Base-by-base conservation (phyloP, 2,329 filamentous ascomycete genomes). In the Botryotinia narcissicola region DNA sequence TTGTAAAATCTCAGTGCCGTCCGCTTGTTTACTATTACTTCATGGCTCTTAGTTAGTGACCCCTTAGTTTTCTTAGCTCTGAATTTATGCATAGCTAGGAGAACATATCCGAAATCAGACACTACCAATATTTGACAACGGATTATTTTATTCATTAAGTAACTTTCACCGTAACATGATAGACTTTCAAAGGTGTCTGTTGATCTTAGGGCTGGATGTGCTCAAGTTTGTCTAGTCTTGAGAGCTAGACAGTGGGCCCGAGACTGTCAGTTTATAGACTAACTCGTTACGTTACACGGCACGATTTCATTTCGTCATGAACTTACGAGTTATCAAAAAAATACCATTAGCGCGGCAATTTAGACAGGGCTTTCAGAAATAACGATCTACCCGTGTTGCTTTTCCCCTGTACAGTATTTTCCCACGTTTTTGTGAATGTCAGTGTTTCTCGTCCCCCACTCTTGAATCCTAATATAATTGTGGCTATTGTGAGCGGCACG, bases 51-150 rank as follows among this genome's bases (percentile, higher is more conserved):
- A 29, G 3, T 54, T 29, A 54, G 51, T 57, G n/a, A 40, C 16
- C 16, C n/a, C 9, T 68, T 54, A 40, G 16, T 32, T 40, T 54
- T 42, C 35, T 32, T 40, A 54, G 35, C 22, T 54, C 32, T 54
- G 32, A 40, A 35, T 25, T 16, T 54, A 54, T 57, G 16, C 25
- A 51, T 29, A 54, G 14, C 46, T 29, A 35, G 46, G 25, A 54
- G 46, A 20, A 51, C 20, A 68, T 3, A 68, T 29, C 64, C 46
- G 64, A 67, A 32, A 51, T 35, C 7, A 67, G 32, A 54, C 32
- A 54, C 44, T 67, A 67, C 22, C 25, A 51, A 8, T n/a, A 67
- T 67, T 67, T 67, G 63, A 67, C 63, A 67, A 51, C 63, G 63
- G 44, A 51, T 37, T 51, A 35, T 14, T 37, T 37, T 51, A 32